Evolutionary conservation across 352 stramenopile genomes (phyloP), one percentile per base, ranked within the genome.

Genomic region (Phytophthora ohioensis): DNA sequence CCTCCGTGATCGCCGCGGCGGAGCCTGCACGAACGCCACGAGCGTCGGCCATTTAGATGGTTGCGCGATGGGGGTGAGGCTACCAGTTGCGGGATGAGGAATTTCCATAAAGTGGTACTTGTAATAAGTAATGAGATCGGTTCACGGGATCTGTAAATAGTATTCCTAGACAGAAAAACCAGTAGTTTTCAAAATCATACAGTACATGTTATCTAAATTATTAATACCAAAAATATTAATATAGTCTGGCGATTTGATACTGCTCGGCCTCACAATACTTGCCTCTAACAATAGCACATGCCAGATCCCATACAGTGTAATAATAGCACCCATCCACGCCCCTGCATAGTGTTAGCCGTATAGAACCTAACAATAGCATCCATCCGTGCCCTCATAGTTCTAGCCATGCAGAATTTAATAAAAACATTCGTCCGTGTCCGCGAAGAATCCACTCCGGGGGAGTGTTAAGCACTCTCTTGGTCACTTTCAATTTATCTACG

Each of bases 1-100:
- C 81, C 11, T 67, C 73, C 11, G 45, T 9, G 31, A 74, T 21
- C 17, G 63, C 54, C 1, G 57, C 39, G 52, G 59, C 15, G 17
- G 60, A 57, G 66, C 48, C 45, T 12, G 32, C 35, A 53, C 48
- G 62, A 57, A 52, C 38, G 17, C 21, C 43, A 51, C 55, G 64
- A 57, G 64, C 46, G 21, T 45, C 56, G 3, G 32, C 55, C 56
- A 75, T 75, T 67, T 27, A 27, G 38, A 41, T 59, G 21, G 35
- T 5, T 39, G 21, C 21, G 21, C 21, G 21, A 27, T 27, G 21
- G 21, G 21, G 21, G 21, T 27, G 21, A 27, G 21, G 1, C 21
- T 27, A 27, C 21, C 21, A 27, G 21, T 27, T 27, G 21, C 21
- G 21, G 21, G 21, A 27, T 70, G 21, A 8, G 15, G 7, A 41